Conservation (phyloP, 805 yeast genomes). For the Saccharomycopsis sp. region DNA sequence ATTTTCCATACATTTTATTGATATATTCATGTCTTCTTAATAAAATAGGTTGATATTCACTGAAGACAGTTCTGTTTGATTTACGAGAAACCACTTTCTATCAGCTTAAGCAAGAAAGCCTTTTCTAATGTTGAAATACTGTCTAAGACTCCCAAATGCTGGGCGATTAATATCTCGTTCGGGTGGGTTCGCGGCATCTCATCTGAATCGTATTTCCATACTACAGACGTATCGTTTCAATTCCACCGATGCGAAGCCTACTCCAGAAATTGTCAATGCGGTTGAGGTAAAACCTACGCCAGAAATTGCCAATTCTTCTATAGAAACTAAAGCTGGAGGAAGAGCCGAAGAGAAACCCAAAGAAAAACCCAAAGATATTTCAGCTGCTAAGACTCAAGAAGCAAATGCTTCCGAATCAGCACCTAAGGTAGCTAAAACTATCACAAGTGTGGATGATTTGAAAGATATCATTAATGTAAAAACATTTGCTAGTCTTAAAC, state of each 20-base stretch:
- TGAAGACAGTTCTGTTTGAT: neutral
- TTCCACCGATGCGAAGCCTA: neutral
- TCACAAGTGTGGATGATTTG: neutral
- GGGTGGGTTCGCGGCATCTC: neutral
- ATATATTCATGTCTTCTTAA: too few species aligned
- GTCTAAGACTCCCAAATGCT: neutral
- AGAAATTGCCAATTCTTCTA: neutral
- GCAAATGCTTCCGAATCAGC: neutral
- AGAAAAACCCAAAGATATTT: neutral
- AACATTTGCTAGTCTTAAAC: neutral
- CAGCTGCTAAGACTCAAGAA: neutral
- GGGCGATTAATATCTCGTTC: neutral
- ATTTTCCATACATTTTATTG: neutral
- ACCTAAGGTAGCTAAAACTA: neutral
- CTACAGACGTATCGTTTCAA: neutral
- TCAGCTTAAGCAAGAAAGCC: too few species aligned
- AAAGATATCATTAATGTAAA: neutral
- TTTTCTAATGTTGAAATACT: neutral
- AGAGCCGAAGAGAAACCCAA: neutral
- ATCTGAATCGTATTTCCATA: neutral
- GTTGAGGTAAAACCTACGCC: neutral
- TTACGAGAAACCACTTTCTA: too few species aligned
- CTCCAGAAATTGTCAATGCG: neutral
- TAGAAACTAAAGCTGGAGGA: neutral
- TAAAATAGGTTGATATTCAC: neutral